Evolutionary conservation across 192 early-diverging fungal genomes (phyloP), one percentile per base, ranked within the genome.

Genomic region (Backusella australiensis): DNA sequence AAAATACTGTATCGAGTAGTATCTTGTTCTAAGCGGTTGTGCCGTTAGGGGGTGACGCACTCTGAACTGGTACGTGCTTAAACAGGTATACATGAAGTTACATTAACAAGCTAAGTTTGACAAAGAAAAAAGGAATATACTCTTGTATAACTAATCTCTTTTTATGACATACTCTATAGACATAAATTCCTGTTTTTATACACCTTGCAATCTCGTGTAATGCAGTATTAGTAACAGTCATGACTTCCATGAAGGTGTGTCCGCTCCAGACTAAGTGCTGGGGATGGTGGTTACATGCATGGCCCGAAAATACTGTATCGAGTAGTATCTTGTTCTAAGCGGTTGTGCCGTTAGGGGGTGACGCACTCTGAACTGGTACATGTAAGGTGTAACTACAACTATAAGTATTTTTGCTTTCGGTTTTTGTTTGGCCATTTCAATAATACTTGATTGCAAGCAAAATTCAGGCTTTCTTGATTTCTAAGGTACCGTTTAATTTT

Each of bases 131-230:
- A 29, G 29, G 1, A 29, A 29, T 29, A 29, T 0, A 29, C 29
- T 29, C 29, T 29, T 29, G 29, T 29, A 29, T 29, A 29, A 29
- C 29, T 29, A 29, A 29, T 29, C 29, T 29, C 29, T 29, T 29
- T 29, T 29, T 29, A 29, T 29, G 29, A 29, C 29, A 29, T 29
- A 29, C 29, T 29, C 29, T 29, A 1, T 29, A 29, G 29, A 29
- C 29, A 29, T 29, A 29, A 29, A 1, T 29, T 29, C 29, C 29
- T 29, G 29, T 29, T 29, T 29, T 1, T 29, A 29, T 29, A 29
- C 29, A 29, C 29, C 29, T 67, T 67, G 66, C 66, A 67, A 6
- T 67, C 66, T 67, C 29, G 66, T 67, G 66, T 67, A 67, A 67
- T 67, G 36, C 29, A 67, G 26, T 32, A 14, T 67, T 26, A 34